phyloP scores from a whole-genome alignment of 1,284 basidiomycete genomes.

The Boletus nobilissimus region DNA sequence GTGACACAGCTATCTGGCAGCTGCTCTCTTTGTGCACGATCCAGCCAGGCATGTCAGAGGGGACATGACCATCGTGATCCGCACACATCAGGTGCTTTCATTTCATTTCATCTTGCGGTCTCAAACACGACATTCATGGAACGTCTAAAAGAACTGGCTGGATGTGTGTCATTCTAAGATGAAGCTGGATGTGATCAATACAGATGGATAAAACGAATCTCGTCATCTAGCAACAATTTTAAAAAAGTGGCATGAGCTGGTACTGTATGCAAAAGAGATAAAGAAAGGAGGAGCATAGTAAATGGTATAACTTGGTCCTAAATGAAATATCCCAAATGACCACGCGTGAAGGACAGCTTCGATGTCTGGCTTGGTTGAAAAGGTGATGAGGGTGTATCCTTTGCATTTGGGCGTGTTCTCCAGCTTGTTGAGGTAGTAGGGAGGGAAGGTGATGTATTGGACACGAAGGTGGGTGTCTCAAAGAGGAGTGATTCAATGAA shows the following conservation, averaged over 20 bases:
- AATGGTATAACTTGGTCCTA: constrained; percentile 45
- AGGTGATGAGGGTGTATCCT: constrained; percentile 75
- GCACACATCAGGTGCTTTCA: constrained; percentile 23
- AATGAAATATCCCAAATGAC: constrained; percentile 52
- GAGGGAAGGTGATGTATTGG: constrained; percentile 64
- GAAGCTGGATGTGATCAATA: constrained; percentile 30
- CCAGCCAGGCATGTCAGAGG: neutral
- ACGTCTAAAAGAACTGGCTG: constrained; percentile 16
- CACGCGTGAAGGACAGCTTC: constrained; percentile 59
- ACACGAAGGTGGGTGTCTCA: constrained; percentile 42
- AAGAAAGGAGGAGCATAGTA: constrained; percentile 19
- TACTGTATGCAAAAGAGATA: constrained; percentile 35
- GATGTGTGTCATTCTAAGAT: constrained; percentile 17
- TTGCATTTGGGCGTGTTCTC: constrained; percentile 66
- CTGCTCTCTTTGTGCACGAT: constrained; percentile 6
- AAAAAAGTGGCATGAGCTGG: constrained; percentile 35
- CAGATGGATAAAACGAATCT: constrained; percentile 24
- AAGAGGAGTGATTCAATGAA: constrained; percentile 57
- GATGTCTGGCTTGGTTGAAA: constrained; percentile 54
- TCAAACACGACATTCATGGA: constrained; percentile 11
- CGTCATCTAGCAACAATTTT: constrained; percentile 30
- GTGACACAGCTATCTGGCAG: constrained; percentile 31
- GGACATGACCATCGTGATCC: constrained; percentile 13
- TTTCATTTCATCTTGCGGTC: constrained; percentile 26
- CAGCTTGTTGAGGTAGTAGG: constrained; percentile 68